phyloP scores from a whole-genome alignment of 192 early-diverging fungal genomes.

The Coemansia furcata region DNA sequence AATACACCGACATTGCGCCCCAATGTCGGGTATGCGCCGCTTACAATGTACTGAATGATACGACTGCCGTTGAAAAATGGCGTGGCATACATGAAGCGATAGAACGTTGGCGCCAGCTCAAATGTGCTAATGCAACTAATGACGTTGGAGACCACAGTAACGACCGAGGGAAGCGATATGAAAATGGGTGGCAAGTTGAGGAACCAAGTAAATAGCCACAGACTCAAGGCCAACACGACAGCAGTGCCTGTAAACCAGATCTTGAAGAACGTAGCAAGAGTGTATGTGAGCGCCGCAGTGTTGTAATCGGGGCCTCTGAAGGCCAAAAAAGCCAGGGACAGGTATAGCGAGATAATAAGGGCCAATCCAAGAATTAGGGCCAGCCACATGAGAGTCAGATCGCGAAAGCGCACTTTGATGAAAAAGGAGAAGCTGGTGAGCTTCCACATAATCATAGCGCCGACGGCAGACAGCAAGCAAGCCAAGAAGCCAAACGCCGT shows the following conservation, averaged over 20 bases:
- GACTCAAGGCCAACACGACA: constrained; percentile 12
- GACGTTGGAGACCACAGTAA: constrained; percentile 42
- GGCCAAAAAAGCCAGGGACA: constrained; percentile 36
- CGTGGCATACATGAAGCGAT: constrained; percentile 52
- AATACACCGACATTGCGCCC: constrained; percentile 50
- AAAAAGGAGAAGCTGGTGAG: constrained; percentile 40
- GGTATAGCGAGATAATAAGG: constrained; percentile 27
- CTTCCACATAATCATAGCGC: constrained; percentile 45
- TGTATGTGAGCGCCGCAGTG: constrained; percentile 26
- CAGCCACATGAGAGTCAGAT: constrained; percentile 40
- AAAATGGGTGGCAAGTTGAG: constrained; percentile 28
- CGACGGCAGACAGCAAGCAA: constrained; percentile 18
- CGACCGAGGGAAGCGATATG: constrained; percentile 35
- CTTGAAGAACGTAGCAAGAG: constrained; percentile 40
- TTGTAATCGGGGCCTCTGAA: constrained; percentile 40
- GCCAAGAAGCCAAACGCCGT: constrained; percentile 30
- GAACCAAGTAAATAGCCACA: constrained; percentile 48
- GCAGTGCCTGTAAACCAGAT: constrained; percentile 40
- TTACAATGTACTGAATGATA: constrained; percentile 42
- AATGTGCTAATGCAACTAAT: constrained; percentile 51
- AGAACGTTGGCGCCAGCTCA: constrained; percentile 55
- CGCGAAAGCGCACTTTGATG: constrained; percentile 24
- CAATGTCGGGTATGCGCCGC: constrained; percentile 48
- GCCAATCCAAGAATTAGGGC: constrained; percentile 27
- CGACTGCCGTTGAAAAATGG: constrained; percentile 54